Conservation (phyloP, 768 basidiomycete species). For the Trametes sanguinea region DNA sequence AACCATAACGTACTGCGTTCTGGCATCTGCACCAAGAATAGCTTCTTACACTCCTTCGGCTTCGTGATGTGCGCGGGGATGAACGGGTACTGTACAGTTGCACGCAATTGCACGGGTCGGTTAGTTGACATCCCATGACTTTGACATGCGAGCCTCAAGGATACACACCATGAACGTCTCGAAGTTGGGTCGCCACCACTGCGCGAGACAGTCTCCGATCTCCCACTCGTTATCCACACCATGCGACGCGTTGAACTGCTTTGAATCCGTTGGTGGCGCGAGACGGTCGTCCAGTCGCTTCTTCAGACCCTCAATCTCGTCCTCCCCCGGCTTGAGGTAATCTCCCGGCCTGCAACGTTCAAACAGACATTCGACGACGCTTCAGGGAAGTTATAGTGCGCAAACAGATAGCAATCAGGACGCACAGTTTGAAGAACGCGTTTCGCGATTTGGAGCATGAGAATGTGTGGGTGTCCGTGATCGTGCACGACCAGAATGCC, state of each 20-base stretch:
- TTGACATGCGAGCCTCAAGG: neutral
- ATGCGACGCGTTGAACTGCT: conserved; percentile 76
- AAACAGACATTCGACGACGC: neutral
- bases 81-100: conserved; percentile 76
- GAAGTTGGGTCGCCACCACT: conserved; percentile 99
- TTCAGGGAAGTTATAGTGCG: neutral
- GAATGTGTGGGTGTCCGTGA: conserved; percentile 95
- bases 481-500: conserved; percentile 90
- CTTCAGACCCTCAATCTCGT: conserved; percentile 89
- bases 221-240: conserved; percentile 92
- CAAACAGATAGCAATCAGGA: conserved; percentile 12
- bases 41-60: conserved; percentile 97
- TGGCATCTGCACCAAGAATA: conserved; percentile 95
- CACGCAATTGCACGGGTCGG: neutral
- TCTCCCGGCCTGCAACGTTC: conserved; percentile 77
- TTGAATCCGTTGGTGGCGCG: conserved; percentile 70
- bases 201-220: conserved; percentile 93
- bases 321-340: conserved; percentile 95
- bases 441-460: conserved; percentile 99
- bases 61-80: conserved; percentile 95
- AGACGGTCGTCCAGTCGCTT: conserved; percentile 86
- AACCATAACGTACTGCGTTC: conserved; percentile 70
- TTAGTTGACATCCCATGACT: neutral
- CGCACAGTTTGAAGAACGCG: conserved; percentile 97
- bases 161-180: conserved; percentile 94